Evolutionary conservation across 2,329 filamentous ascomycete genomes (phyloP).

Genomic region (Didymella segeticola): DNA sequence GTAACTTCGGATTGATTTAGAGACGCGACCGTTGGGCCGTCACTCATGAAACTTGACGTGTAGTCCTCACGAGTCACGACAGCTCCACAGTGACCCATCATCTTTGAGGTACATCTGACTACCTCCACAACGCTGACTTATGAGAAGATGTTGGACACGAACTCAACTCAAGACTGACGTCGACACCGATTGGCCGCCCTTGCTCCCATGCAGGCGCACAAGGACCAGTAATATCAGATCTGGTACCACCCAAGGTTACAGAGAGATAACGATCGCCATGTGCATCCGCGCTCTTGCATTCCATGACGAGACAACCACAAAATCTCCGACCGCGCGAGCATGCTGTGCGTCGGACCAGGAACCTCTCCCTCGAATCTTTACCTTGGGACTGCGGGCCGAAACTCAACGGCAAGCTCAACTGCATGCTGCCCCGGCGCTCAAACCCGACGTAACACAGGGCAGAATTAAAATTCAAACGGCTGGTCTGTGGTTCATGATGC

Average conservation of each 20-base stretch:
- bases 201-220: neutral
- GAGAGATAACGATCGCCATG: slow-evolving; percentile 2
- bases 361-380: neutral
- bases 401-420: neutral
- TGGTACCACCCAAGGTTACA: slow-evolving; percentile 6
- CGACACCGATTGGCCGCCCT: neutral
- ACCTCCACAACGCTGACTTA: neutral
- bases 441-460: neutral
- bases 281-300: neutral
- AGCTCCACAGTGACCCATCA: neutral
- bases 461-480: neutral
- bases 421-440: neutral
- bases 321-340: neutral
- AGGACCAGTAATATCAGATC: slow-evolving; percentile 2
- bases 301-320: neutral
- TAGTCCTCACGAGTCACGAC: neutral
- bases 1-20: neutral
- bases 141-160: neutral
- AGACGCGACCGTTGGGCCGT: neutral
- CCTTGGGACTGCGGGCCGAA: neutral
- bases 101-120: neutral
- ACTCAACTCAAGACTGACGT: neutral
- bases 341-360: neutral
- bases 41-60: neutral
- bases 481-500: neutral